Conservation (phyloP, 805 yeast genomes). For the Candida morakotiae region DNA sequence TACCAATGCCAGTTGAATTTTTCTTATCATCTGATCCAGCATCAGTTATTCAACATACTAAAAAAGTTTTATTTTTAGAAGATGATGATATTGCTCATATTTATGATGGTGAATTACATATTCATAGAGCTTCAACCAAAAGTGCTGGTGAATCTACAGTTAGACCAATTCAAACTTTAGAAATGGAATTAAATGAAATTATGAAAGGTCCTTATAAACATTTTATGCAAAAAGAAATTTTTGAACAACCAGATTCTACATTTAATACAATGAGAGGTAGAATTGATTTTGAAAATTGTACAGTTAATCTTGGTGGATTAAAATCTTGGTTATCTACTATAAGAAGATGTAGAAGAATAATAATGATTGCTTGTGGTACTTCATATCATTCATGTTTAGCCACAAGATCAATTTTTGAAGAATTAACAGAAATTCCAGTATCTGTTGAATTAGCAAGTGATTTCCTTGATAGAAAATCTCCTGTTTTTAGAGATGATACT, state of each 20-base stretch:
- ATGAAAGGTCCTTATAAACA: constrained; percentile 97
- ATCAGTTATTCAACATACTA: constrained; percentile 93
- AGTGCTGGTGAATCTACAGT: constrained; percentile 82
- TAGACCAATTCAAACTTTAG: constrained; percentile 93
- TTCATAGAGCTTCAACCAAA: constrained; percentile 86
- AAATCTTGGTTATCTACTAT: constrained; percentile 80
- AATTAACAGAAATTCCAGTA: constrained; percentile 91
- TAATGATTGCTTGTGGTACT: constrained; percentile 99
- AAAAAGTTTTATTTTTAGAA: constrained; percentile 91
- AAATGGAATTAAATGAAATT: constrained; percentile 94
- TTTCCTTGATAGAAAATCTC: constrained; percentile 89
- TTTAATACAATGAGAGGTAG: constrained; percentile 99
- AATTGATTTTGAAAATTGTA: constrained; percentile 79
- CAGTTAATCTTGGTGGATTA: constrained; percentile 85
- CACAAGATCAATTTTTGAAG: constrained; percentile 93
- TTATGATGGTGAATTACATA: constrained; percentile 96
- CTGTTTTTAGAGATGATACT: constrained; percentile 98
- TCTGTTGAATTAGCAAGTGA: constrained; percentile 91
- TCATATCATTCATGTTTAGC: constrained; percentile 98
- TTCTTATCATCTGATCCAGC: constrained; percentile 96
- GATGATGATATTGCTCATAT: constrained; percentile 99
- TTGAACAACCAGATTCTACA: constrained; percentile 97
- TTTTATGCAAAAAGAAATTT: constrained; percentile 98
- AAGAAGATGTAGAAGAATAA: constrained; percentile 89
- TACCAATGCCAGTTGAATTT: constrained; percentile 92